phyloP scores from a whole-genome alignment of 441 rosid genomes.

The Syzygium malaccense region DNA sequence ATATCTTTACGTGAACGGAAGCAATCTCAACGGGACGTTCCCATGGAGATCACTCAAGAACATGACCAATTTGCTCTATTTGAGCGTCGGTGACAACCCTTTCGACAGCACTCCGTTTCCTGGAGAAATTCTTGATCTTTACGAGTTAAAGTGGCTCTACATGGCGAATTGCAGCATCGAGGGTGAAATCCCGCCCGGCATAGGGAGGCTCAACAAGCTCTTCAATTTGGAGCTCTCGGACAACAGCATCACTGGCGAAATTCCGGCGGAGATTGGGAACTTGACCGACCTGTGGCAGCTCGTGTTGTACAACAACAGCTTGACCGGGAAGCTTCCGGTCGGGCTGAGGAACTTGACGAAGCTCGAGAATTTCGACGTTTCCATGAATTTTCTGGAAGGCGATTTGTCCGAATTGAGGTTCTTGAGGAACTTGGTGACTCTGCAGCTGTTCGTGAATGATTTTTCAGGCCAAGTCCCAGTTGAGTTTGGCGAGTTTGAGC shows the following conservation, averaged over 20 bases:
- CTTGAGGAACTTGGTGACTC: conserved; percentile 50
- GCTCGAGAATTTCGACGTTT: conserved; percentile 59
- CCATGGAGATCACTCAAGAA: conserved; percentile 64
- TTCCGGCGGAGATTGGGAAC: conserved; percentile 56
- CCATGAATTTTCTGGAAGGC: conserved; percentile 50
- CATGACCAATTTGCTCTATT: conserved; percentile 35
- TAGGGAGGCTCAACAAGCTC: conserved; percentile 61
- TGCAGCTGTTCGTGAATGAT: conserved; percentile 58
- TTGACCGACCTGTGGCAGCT: conserved; percentile 63
- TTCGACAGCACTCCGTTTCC: conserved; percentile 52
- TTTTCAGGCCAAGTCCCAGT: conserved; percentile 64
- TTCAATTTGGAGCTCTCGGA: conserved; percentile 48
- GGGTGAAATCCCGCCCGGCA: conserved; percentile 51
- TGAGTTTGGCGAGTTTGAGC: conserved; percentile 65
- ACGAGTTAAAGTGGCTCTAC: conserved; percentile 54
- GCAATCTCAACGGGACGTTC: conserved; percentile 55
- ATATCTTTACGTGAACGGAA: conserved; percentile 46
- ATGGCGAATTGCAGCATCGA: conserved; percentile 51
- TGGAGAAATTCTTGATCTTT: conserved; percentile 27
- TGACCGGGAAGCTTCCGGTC: conserved; percentile 61
- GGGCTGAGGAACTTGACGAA: conserved; percentile 62
- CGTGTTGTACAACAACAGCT: conserved; percentile 46
- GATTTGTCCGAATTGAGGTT: conserved; percentile 50
- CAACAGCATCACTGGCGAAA: conserved; percentile 44
- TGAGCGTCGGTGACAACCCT: conserved; percentile 72